phyloP scores from a whole-genome alignment of 1,284 basidiomycete species.

The Ceratobasidium sp. region DNA sequence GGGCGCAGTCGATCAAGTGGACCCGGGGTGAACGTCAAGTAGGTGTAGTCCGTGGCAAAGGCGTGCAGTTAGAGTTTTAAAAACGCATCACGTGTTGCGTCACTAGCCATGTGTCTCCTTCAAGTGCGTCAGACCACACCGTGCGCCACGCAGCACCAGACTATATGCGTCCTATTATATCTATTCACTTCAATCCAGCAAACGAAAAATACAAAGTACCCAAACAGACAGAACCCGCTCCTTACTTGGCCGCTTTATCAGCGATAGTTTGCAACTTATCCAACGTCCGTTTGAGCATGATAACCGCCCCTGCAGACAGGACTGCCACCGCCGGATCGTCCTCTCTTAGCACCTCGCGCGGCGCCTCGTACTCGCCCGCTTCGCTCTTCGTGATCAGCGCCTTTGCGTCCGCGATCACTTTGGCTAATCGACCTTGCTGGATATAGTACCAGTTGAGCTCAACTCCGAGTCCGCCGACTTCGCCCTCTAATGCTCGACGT shows the following conservation, averaged over 20 bases:
- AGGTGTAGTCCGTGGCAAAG: too few species aligned
- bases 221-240: conserved; percentile 1
- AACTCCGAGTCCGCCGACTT: conserved; percentile 72
- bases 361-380: conserved; percentile 53
- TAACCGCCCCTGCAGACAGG: conserved; percentile 81
- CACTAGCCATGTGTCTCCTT: too few species aligned
- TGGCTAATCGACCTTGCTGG: conserved; percentile 68
- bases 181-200: conserved; percentile 39
- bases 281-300: conserved; percentile 79
- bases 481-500: conserved; percentile 82
- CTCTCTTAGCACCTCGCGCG: conserved; percentile 56
- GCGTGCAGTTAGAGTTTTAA: conserved; percentile 2
- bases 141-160: neutral
- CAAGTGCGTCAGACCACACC: neutral
- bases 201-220: neutral
- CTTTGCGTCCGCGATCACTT: conserved; percentile 73
- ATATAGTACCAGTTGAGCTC: conserved; percentile 84
- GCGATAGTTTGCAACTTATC: conserved; percentile 60
- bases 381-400: conserved; percentile 76
- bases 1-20: conserved; percentile 19
- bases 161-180: conserved; percentile 25
- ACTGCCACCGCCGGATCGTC: conserved; percentile 75
- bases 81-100: conserved; percentile 30
- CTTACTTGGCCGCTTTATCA: conserved; percentile 44
- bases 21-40: neutral